These are phyloP conservation scores for Thymus quinquecostatus DNA, from an alignment of 257 asterid genomes.

Conservation along the genomic window DNA sequence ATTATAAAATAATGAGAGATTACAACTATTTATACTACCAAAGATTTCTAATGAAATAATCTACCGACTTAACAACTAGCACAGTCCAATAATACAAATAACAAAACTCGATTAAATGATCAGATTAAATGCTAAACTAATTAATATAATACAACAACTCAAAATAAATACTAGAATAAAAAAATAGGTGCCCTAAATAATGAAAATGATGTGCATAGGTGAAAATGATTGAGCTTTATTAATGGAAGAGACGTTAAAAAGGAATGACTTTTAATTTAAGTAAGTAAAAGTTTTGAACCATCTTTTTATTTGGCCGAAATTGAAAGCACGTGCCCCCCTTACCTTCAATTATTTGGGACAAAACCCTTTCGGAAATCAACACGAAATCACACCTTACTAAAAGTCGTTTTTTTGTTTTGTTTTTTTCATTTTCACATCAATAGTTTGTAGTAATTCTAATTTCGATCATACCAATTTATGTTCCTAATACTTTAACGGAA, in stretches of 20 bases:
- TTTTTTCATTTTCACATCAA: background rate
- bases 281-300: background rate
- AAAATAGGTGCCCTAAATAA: background rate
- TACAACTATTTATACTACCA: too few relatives aligned
- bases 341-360: constrained; percentile 30
- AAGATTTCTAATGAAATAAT: too few relatives aligned
- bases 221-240: background rate
- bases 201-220: constrained; percentile 1
- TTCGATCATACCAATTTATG: too few relatives aligned
- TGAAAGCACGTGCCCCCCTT: constrained; percentile 22
- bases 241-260: constrained; percentile 12
- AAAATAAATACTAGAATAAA: background rate
- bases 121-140: too few relatives aligned
- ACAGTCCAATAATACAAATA: too few relatives aligned
- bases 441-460: too few relatives aligned
- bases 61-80: too few relatives aligned
- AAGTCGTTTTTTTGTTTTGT: background rate
- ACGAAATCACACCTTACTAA: too few relatives aligned
- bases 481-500: too few relatives aligned
- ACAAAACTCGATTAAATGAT: too few relatives aligned
- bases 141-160: too few relatives aligned
- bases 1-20: too few relatives aligned
- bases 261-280: background rate
- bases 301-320: constrained; percentile 28
- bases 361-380: background rate